These are phyloP conservation scores for Cryptosporidium sp. DNA, from an alignment of 169 alveolate species.

Conservation along the genomic window DNA sequence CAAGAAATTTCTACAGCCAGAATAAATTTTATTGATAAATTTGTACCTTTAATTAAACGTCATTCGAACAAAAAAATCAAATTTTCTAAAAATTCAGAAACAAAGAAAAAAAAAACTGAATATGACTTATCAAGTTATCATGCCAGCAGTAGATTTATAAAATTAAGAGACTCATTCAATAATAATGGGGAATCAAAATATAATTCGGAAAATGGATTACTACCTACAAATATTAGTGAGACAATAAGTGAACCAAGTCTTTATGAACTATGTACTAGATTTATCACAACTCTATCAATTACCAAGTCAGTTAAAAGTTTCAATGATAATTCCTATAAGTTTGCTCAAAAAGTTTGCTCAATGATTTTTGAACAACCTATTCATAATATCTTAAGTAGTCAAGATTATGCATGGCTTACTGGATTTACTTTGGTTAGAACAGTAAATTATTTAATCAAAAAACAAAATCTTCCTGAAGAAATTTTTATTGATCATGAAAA, in stretches of 20 bases:
- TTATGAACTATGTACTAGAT: slow-evolving; percentile 59
- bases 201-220: not conserved
- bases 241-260: slow-evolving; percentile 8
- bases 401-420: slow-evolving; percentile 59
- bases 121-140: not conserved
- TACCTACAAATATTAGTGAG: not conserved
- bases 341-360: slow-evolving; percentile 59
- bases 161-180: slow-evolving; percentile 10
- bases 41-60: slow-evolving; percentile 20
- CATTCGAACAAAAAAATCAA: not conserved
- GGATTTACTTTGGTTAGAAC: slow-evolving; percentile 19
- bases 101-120: not conserved
- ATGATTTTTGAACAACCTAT: slow-evolving; percentile 57
- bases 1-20: slow-evolving; percentile 18
- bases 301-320: slow-evolving; percentile 44
- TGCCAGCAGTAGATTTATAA: not conserved
- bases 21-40: slow-evolving; percentile 12
- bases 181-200: not conserved
- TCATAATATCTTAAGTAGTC: slow-evolving; percentile 44
- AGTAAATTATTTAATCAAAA: slow-evolving; percentile 22
- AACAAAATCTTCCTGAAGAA: slow-evolving; percentile 19
- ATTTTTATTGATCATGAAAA: slow-evolving; percentile 29
- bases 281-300: slow-evolving; percentile 23
- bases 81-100: not conserved
- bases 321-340: slow-evolving; percentile 51